These are phyloP conservation scores for Jaminaea rosea DNA, from an alignment of 1,284 basidiomycete species.

Conservation along the genomic window DNA sequence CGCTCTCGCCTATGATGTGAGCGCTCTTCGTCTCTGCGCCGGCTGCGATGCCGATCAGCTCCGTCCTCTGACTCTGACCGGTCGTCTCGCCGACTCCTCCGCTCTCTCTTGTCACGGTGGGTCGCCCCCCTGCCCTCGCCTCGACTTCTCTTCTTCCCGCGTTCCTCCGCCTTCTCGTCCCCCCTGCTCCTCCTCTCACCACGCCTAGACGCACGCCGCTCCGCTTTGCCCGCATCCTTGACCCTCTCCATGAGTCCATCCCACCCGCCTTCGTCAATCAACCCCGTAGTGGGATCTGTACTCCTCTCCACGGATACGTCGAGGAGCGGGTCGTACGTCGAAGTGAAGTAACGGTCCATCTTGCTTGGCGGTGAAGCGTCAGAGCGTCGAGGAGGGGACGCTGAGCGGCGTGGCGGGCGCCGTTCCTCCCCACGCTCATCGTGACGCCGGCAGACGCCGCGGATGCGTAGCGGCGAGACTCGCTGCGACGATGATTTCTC, in stretches of 20 bases:
- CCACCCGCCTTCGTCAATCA: constrained; percentile 18
- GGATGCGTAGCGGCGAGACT: background rate
- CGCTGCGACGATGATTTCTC: background rate
- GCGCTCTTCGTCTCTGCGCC: too few relatives aligned
- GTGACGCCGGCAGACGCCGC: background rate
- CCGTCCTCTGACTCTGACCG: too few relatives aligned
- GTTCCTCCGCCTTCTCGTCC: too few relatives aligned
- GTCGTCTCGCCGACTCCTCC: too few relatives aligned
- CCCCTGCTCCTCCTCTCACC: too few relatives aligned
- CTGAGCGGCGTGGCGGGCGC: background rate
- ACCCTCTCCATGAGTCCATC: constrained; percentile 7
- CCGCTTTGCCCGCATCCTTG: background rate
- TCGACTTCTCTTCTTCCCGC: too few relatives aligned
- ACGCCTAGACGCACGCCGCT: too few relatives aligned
- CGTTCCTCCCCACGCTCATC: background rate
- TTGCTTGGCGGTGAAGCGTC: too few relatives aligned
- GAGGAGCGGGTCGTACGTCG: constrained; percentile 16
- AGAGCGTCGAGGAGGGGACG: constrained; percentile 7
- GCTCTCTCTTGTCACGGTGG: too few relatives aligned
- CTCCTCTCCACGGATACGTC: constrained; percentile 9
- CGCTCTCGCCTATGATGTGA: too few relatives aligned
- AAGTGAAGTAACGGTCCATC: constrained; percentile 36
- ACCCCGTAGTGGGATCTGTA: constrained; percentile 6
- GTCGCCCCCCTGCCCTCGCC: too few relatives aligned
- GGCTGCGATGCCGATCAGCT: too few relatives aligned